Percentiles rank a stretch among this genome's conserved stretches.
These are phyloP conservation scores for Fraxinus floribunda DNA, from an alignment of 305 asterid species.

Conservation along the genomic window DNA sequence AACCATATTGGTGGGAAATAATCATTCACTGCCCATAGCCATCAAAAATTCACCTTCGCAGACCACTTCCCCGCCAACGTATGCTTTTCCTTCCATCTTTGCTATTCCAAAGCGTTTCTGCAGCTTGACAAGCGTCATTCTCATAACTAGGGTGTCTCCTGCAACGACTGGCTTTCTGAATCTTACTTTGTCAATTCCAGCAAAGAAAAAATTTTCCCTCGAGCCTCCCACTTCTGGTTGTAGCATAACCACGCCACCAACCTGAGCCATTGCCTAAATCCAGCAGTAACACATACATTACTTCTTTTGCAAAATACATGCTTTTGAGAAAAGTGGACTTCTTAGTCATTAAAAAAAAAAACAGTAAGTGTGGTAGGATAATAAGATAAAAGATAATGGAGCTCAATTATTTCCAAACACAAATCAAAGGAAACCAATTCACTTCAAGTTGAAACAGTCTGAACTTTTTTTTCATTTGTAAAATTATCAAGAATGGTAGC, in stretches of 20 bases:
- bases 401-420: background rate
- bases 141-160: slow-evolving; percentile 90
- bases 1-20: background rate
- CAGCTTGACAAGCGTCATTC: slow-evolving; percentile 79
- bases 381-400: background rate
- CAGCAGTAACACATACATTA: slow-evolving; percentile 19
- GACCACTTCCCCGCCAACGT: slow-evolving; percentile 63
- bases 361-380: background rate
- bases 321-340: background rate
- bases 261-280: slow-evolving; percentile 92
- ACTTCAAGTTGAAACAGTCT: background rate
- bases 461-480: background rate
- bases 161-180: slow-evolving; percentile 87
- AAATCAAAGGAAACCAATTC: background rate
- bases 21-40: slow-evolving; percentile 56
- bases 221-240: slow-evolving; percentile 93
- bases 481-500: background rate
- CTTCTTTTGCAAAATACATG: slow-evolving; percentile 1
- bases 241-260: slow-evolving; percentile 89
- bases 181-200: slow-evolving; percentile 86
- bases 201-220: slow-evolving; percentile 71
- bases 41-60: slow-evolving; percentile 83
- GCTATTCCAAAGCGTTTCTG: slow-evolving; percentile 80
- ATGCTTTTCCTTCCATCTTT: slow-evolving; percentile 85
- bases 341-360: background rate